These are phyloP conservation scores for Aspergillus clavatus DNA, from an alignment of 2,329 filamentous ascomycete genomes.

Conservation along the genomic window DNA sequence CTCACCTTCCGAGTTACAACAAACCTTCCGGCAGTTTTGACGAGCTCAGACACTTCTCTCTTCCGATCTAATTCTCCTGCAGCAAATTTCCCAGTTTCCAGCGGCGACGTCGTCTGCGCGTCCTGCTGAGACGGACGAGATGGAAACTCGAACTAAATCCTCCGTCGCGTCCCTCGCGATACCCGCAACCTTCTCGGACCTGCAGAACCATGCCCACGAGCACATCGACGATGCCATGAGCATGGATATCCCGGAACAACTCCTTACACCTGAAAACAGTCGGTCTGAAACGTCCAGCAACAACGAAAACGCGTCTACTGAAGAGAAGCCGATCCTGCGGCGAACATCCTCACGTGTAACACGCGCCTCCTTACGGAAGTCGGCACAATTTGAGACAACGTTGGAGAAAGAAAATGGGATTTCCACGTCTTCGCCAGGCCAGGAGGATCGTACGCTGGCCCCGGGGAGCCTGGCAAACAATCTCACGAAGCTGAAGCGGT, in stretches of 20 bases:
- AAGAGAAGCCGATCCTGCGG: conserved; percentile 30
- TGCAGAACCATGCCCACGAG: conserved; percentile 23
- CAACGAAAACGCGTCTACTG: conserved; percentile 32
- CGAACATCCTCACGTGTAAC: conserved; percentile 37
- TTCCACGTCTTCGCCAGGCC: conserved; percentile 18
- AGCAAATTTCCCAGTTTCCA: background rate
- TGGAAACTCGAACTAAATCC: conserved; percentile 26
- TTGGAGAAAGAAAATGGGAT: conserved; percentile 21
- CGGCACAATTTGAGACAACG: conserved; percentile 24
- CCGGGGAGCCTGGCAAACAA: conserved; percentile 40
- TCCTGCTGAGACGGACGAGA: conserved; percentile 10
- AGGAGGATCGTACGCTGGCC: conserved; percentile 24
- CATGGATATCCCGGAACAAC: conserved; percentile 35
- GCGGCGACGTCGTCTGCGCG: conserved; percentile 9
- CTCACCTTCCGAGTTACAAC: conserved; percentile 3
- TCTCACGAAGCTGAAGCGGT: conserved; percentile 30
- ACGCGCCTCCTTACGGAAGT: conserved; percentile 35
- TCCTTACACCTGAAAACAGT: conserved; percentile 42
- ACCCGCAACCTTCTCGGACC: conserved; percentile 25
- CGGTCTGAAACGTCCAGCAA: conserved; percentile 42
- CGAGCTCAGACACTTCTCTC: background rate
- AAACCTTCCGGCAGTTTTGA: background rate
- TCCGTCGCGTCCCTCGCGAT: conserved; percentile 31
- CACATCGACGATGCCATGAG: conserved; percentile 28
- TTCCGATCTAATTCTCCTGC: background rate